Evolutionary conservation across 805 yeast genomes (phyloP), one percentile per base, ranked within the genome.

Genomic region (Saccharomycopsis fermentans): DNA sequence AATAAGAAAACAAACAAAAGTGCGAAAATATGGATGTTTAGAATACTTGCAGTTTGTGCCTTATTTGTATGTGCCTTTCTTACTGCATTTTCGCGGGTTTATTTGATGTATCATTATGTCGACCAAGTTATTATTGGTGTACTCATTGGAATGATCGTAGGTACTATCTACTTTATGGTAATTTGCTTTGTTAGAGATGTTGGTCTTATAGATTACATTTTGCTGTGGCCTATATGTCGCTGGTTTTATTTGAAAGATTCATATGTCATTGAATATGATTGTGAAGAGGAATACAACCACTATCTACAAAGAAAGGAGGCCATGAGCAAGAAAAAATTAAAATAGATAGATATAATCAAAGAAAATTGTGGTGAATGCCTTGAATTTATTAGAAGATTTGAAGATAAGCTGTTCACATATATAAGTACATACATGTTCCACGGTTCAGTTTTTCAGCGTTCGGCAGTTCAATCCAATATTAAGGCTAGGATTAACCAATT

Each of bases 101-200:
- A 89, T 67, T 73, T 94, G 57, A 76, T 79, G 60, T 92, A 94
- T 68, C 99, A 92, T 71, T 78, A 87, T 21, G 56, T 72, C 17
- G 73, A 73, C 24, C 99, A 94, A 70, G 94, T 91, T 1, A 52
- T 77, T 11, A 86, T 86, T 6, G 99, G 99, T 0, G 70, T 79
- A 2, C 61, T 77, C 6, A 69, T 86, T 6, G 98, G 99, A 0
- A 64, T 73, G 0, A 65, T 78, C 0, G 65, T 82, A 8, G 96
- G 94, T 0, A 63, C 80, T 5, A 61, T 69, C 0, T 90, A 85
- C 73, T 87, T 81, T 65, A 60, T 77, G 3, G 67, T 77, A 1
- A 78, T 80, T 3, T 73, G 81, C 0, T 59, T 84, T 6, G 70
- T 81, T 4, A 77, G 97, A 62, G 87, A 83, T 58, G 64, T 80